Percentiles rank a stretch among this genome's conserved stretches.
Conservation (phyloP, 306 rosid species). For the Quillaja saponaria region DNA sequence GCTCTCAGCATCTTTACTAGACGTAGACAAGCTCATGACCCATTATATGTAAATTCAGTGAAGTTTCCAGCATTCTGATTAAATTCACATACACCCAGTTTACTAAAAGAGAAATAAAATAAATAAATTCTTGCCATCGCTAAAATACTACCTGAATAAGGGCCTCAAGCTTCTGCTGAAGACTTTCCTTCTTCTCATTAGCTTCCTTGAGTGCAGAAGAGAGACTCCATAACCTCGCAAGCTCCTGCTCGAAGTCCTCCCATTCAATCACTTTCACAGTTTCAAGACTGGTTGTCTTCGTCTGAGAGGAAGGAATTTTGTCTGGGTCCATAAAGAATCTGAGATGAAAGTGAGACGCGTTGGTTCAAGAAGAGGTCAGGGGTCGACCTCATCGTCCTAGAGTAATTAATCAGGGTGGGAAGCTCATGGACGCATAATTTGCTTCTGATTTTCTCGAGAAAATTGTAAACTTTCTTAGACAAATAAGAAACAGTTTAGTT, state of each 20-base stretch:
- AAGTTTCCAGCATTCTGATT: no score
- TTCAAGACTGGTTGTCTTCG: conserved; percentile 45
- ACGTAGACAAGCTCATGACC: no score
- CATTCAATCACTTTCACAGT: conserved; percentile 61
- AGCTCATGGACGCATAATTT: conserved; percentile 19
- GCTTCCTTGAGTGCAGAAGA: conserved; percentile 72
- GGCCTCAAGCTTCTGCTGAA: conserved; percentile 55
- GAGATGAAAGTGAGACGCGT: conserved; percentile 11
- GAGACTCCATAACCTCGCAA: conserved; percentile 76
- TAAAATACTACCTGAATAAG: conserved; percentile 71
- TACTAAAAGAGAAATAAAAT: background rate
- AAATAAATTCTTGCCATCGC: background rate
- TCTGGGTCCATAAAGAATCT: conserved; percentile 54
- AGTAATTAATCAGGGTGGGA: conserved; percentile 3
- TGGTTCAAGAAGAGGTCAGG: conserved; percentile 32
- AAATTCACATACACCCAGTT: background rate
- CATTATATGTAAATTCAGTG: no score
- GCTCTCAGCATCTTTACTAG: no score
- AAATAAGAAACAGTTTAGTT: no score
- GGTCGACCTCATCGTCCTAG: conserved; percentile 74
- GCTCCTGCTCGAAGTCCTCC: conserved; percentile 87
- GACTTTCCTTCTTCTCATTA: conserved; percentile 56
- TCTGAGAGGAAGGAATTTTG: conserved; percentile 29
- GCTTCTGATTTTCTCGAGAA: conserved; percentile 36
- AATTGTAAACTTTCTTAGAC: background rate